Conservation (phyloP, 2,329 filamentous ascomycete genomes). For the Septoria petroselini region DNA sequence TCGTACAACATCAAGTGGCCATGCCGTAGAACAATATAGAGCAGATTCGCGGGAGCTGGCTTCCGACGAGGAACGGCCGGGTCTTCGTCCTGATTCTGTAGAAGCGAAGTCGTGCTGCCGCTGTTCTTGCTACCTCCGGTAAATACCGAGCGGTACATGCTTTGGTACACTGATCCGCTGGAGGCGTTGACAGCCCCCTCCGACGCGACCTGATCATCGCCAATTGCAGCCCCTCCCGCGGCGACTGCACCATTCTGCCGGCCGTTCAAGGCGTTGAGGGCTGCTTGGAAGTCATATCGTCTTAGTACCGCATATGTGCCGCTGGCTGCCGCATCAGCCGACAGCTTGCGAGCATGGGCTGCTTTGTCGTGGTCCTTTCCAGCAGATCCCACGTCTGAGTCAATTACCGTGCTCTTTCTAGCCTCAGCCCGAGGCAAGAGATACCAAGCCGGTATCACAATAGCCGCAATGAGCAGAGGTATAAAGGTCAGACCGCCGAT, state of each 20-base stretch:
- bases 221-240: constrained; percentile 6
- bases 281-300: constrained; percentile 34
- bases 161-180: constrained; percentile 93
- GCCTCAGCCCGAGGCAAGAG: constrained; percentile 47
- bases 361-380: constrained; percentile 14
- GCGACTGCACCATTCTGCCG: constrained; percentile 19
- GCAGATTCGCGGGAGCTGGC: constrained; percentile 29
- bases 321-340: constrained; percentile 30
- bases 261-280: constrained; percentile 31
- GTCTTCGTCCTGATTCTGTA: constrained; percentile 20
- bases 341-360: constrained; percentile 7
- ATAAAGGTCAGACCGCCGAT: constrained; percentile 85
- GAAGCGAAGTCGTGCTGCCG: constrained; percentile 25
- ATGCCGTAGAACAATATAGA: constrained; percentile 58
- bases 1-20: constrained; percentile 98
- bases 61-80: constrained; percentile 18
- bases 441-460: constrained; percentile 66
- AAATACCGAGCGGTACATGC: constrained; percentile 96
- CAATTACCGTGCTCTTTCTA: constrained; percentile 1
- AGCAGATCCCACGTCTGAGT: constrained; percentile 12
- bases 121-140: constrained; percentile 62
- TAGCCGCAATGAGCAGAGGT: constrained; percentile 62
- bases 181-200: constrained; percentile 43
- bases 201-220: constrained; percentile 14
- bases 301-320: constrained; percentile 36